Evolutionary conservation across 805 yeast species (phyloP).

Genomic region (Gaillardinia entomophila): DNA sequence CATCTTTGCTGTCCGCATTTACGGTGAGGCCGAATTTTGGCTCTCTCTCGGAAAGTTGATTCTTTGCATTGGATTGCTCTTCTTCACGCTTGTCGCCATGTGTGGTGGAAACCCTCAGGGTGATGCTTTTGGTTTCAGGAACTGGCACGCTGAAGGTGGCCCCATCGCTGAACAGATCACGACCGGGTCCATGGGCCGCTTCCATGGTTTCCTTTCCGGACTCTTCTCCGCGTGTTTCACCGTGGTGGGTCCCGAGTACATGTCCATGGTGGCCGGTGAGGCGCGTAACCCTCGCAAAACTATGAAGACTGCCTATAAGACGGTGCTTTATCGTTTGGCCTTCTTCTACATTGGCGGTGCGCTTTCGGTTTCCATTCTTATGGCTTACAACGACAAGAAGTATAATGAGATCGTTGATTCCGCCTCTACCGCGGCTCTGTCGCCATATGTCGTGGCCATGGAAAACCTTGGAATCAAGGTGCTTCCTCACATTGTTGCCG

Average conservation of each 20-base stretch:
- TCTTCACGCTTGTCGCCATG: constrained; percentile 77
- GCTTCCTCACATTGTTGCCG: constrained; percentile 72
- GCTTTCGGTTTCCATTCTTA: constrained; percentile 34
- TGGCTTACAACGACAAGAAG: constrained; percentile 49
- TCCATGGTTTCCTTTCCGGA: constrained; percentile 40
- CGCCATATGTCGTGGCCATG: constrained; percentile 83
- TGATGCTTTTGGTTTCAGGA: constrained; percentile 34
- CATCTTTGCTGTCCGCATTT: constrained; percentile 64
- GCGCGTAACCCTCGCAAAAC: constrained; percentile 36
- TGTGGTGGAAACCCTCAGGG: constrained; percentile 79
- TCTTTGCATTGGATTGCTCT: constrained; percentile 64
- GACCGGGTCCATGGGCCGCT: constrained; percentile 32
- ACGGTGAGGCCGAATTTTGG: constrained; percentile 83
- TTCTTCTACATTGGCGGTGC: constrained; percentile 41
- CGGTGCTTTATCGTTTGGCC: constrained; percentile 40
- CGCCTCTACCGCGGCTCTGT: constrained; percentile 56
- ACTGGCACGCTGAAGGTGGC: constrained; percentile 31
- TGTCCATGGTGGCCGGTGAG: constrained; percentile 41
- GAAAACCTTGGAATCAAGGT: constrained; percentile 58
- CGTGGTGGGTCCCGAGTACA: constrained; percentile 40
- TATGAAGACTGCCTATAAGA: constrained; percentile 35
- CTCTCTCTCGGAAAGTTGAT: constrained; percentile 55
- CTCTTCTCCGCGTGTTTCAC: constrained; percentile 33
- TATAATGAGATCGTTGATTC: constrained; percentile 46
- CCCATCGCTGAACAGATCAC: constrained; percentile 34